Percentiles rank a stretch among this genome's conserved stretches.
These are phyloP conservation scores for Podospora conica DNA, from an alignment of 495 filamentous ascomycete genomes.

Conservation along the genomic window DNA sequence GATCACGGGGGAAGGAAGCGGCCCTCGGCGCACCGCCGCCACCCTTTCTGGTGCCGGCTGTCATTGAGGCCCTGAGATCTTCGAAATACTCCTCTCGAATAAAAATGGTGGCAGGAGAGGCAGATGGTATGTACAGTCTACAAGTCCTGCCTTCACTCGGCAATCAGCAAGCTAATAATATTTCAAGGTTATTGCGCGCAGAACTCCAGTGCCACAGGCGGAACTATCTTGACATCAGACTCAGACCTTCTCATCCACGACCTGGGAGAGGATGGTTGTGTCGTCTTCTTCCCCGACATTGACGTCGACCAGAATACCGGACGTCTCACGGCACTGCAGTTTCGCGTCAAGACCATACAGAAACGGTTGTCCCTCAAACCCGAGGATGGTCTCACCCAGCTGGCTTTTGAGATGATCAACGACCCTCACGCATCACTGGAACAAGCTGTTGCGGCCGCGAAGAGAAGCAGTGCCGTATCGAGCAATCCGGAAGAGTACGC, in stretches of 20 bases:
- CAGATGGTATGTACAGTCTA: slow-evolving; percentile 18
- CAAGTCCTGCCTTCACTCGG: neutral
- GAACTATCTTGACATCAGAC: slow-evolving; percentile 58
- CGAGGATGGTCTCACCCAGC: slow-evolving; percentile 19
- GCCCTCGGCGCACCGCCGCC: slow-evolving; percentile 43
- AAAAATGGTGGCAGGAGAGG: slow-evolving; percentile 61
- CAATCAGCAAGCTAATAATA: neutral
- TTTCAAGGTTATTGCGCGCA: slow-evolving; percentile 57
- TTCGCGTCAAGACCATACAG: slow-evolving; percentile 34
- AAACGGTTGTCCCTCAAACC: slow-evolving; percentile 28
- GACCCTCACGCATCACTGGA: slow-evolving; percentile 28
- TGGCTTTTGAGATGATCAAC: slow-evolving; percentile 37
- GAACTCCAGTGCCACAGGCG: slow-evolving; percentile 44
- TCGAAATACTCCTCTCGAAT: slow-evolving; percentile 44
- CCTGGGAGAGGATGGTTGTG: slow-evolving; percentile 49
- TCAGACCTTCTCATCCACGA: slow-evolving; percentile 70
- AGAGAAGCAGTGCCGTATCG: slow-evolving; percentile 15
- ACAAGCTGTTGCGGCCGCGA: slow-evolving; percentile 25
- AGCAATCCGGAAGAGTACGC: slow-evolving; percentile 24
- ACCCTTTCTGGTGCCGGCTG: slow-evolving; percentile 60
- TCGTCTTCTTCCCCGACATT: slow-evolving; percentile 54
- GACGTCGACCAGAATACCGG: slow-evolving; percentile 13
- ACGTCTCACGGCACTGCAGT: slow-evolving; percentile 31
- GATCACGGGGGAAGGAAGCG: slow-evolving; percentile 5
- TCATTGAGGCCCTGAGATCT: slow-evolving; percentile 55